Conservation (phyloP, 257 asterid species). For the Striga asiatica region DNA sequence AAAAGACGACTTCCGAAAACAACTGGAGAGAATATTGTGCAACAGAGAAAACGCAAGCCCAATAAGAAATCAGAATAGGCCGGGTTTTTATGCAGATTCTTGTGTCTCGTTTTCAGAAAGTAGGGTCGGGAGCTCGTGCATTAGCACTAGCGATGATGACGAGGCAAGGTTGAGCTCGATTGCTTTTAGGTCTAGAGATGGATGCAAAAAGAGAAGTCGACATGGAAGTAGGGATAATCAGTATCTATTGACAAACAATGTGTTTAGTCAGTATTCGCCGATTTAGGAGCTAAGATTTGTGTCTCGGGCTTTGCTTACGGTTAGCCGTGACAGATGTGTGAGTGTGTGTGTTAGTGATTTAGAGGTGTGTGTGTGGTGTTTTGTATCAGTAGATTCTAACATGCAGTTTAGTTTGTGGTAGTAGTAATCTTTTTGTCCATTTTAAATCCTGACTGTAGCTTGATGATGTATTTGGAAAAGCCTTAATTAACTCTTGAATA, state of each 20-base stretch:
- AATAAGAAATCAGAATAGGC: constrained; percentile 4
- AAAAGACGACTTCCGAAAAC: constrained; percentile 65
- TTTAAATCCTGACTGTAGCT: no score
- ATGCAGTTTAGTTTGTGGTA: no score
- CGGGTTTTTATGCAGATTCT: constrained; percentile 20
- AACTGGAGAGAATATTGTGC: constrained; percentile 56
- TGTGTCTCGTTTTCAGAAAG: constrained; percentile 28
- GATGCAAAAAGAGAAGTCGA: constrained; percentile 6
- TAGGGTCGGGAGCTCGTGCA: constrained; percentile 25
- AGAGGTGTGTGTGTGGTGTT: no score
- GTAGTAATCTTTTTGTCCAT: no score
- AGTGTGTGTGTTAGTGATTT: no score
- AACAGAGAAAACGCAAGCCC: constrained; percentile 50
- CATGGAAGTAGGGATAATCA: constrained; percentile 10
- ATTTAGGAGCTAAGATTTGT: background rate
- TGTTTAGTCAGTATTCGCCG: background rate
- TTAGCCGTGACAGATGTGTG: no score
- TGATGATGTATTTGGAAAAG: no score
- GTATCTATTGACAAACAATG: constrained; percentile 12
- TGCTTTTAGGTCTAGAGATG: constrained; percentile 5
- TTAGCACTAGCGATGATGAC: constrained; percentile 46
- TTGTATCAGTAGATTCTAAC: constrained; percentile 12
- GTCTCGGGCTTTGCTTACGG: no score
- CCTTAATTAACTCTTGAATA: no score
- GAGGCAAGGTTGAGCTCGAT: constrained; percentile 22